These are phyloP conservation scores for Cercospora sesami DNA, from an alignment of 2,329 filamentous ascomycete genomes.

Conservation along the genomic window DNA sequence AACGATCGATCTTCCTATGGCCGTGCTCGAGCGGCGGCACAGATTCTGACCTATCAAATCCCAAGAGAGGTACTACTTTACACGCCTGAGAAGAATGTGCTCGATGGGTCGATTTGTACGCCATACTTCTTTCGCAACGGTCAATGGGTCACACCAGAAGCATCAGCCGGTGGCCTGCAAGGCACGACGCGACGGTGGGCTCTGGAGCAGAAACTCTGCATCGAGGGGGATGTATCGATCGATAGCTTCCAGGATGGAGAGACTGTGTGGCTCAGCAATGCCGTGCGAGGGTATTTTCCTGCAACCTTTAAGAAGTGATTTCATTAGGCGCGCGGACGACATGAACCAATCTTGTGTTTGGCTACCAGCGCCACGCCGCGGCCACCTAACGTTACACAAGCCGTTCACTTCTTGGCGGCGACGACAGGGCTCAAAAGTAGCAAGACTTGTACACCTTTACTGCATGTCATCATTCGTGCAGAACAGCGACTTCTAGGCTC, in stretches of 20 bases:
- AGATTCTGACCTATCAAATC: slow-evolving; percentile 46
- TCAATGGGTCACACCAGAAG: slow-evolving; percentile 76
- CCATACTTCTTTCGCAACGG: slow-evolving; percentile 75
- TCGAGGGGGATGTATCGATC: slow-evolving; percentile 62
- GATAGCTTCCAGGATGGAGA: slow-evolving; percentile 69
- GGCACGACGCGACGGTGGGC: slow-evolving; percentile 84
- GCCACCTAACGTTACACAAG: not conserved
- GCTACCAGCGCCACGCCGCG: not conserved
- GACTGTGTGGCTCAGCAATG: slow-evolving; percentile 85
- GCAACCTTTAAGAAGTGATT: slow-evolving; percentile 25
- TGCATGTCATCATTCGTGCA: not conserved
- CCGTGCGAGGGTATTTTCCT: slow-evolving; percentile 70
- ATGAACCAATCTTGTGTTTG: not conserved
- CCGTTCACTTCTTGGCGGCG: not conserved
- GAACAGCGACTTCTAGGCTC: not conserved
- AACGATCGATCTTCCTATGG: slow-evolving; percentile 72
- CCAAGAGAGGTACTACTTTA: slow-evolving; percentile 73
- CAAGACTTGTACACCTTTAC: not conserved
- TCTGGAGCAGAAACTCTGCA: slow-evolving; percentile 66
- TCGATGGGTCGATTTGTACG: slow-evolving; percentile 79
- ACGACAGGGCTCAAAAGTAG: not conserved
- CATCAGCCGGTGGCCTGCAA: slow-evolving; percentile 70
- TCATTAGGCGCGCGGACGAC: not conserved
- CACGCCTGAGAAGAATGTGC: slow-evolving; percentile 65
- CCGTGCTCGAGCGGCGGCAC: slow-evolving; percentile 63